Evolutionary conservation across 371 early-diverging fungal genomes (phyloP).

Genomic region (Syncephalastrum contaminatum): DNA sequence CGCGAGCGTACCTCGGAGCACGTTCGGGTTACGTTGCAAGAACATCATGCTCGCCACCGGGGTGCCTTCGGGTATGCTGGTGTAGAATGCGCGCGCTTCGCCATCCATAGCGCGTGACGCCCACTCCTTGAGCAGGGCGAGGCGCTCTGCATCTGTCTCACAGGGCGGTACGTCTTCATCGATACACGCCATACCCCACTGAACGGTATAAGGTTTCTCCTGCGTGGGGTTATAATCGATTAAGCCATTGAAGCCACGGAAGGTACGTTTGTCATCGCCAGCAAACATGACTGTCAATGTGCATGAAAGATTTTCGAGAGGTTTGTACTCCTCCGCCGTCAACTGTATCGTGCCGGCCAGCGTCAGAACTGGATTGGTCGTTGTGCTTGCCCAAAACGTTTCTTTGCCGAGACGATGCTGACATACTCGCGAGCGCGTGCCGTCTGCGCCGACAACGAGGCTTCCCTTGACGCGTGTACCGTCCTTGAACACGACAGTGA

Average conservation of each 20-base stretch:
- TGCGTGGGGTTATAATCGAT: slow-evolving; percentile 7
- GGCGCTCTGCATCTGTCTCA: slow-evolving; percentile 2
- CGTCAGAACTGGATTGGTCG: slow-evolving; percentile 6
- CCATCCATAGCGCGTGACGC: neutral
- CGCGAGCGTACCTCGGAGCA: neutral
- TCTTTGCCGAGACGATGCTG: slow-evolving; percentile 13
- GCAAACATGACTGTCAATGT: slow-evolving; percentile 1
- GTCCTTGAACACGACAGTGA: slow-evolving; percentile 27
- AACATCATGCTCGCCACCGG: neutral
- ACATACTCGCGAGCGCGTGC: slow-evolving; percentile 18
- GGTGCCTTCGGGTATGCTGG: neutral
- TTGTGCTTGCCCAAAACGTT: slow-evolving; percentile 6
- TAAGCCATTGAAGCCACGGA: neutral
- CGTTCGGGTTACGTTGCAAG: slow-evolving; percentile 8
- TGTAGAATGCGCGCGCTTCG: too few species aligned
- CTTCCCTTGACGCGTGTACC: slow-evolving; percentile 15
- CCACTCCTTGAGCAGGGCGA: slow-evolving; percentile 8
- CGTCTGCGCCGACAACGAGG: slow-evolving; percentile 21
- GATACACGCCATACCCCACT: slow-evolving; percentile 4
- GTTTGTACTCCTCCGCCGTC: neutral
- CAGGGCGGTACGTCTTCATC: neutral
- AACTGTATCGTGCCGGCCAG: neutral
- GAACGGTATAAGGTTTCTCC: slow-evolving; percentile 1
- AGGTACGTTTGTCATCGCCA: neutral
- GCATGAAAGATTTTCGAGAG: neutral